Percentiles rank a stretch among this genome's conserved stretches.
These are phyloP conservation scores for Saprolegnia diclina DNA, from an alignment of 352 stramenopile genomes.

Conservation along the genomic window DNA sequence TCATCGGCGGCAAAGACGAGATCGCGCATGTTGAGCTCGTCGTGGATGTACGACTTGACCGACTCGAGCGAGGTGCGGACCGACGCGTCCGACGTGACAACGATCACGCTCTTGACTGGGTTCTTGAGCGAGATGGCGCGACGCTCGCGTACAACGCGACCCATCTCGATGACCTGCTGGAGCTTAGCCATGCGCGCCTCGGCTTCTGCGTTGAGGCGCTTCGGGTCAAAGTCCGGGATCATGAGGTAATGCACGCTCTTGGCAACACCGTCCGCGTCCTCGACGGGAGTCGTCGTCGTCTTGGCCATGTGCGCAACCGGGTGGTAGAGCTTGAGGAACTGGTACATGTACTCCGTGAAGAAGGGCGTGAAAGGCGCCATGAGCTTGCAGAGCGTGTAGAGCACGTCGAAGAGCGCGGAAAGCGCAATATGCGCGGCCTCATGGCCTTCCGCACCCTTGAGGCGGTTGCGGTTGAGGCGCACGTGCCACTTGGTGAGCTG, in stretches of 20 bases:
- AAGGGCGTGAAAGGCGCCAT: constrained; percentile 99
- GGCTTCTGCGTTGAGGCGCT: constrained; percentile 89
- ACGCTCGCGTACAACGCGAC: constrained; percentile 94
- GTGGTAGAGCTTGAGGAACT: constrained; percentile 96
- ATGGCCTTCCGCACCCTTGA: constrained; percentile 93
- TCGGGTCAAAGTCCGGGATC: constrained; percentile 91
- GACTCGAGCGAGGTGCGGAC: constrained; percentile 68
- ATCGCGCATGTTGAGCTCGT: constrained; percentile 96
- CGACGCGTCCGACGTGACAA: constrained; percentile 87
- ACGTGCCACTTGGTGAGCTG: constrained; percentile 99
- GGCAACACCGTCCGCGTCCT: constrained; percentile 88
- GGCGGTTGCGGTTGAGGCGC: constrained; percentile 95
- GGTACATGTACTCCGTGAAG: constrained; percentile 99
- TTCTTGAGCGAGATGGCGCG: constrained; percentile 96
- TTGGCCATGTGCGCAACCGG: constrained; percentile 63
- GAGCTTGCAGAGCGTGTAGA: constrained; percentile 91
- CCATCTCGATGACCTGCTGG: constrained; percentile 95
- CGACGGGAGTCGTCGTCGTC: constrained; percentile 43
- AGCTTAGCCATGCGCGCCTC: constrained; percentile 93
- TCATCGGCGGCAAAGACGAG: constrained; percentile 88
- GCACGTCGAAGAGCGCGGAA: constrained; percentile 97
- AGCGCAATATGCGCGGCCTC: constrained; percentile 77
- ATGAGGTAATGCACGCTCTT: constrained; percentile 96
- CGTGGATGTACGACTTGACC: constrained; percentile 92
- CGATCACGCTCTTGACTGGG: constrained; percentile 94